These are phyloP conservation scores for Erysimum pusillum DNA, from an alignment of 441 rosid species.

Conservation along the genomic window DNA sequence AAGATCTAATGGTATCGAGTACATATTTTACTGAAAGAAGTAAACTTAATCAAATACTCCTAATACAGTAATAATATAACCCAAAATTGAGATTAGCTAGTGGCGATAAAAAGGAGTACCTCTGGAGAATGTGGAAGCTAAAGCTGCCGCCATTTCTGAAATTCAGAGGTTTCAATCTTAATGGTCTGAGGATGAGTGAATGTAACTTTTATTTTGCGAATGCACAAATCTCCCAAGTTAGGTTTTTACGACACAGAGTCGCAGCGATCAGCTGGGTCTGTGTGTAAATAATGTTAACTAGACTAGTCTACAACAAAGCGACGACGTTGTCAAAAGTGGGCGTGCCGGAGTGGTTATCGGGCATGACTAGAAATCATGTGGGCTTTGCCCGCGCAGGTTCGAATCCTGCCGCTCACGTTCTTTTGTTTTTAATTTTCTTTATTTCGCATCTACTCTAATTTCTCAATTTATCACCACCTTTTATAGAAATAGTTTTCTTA, in stretches of 20 bases:
- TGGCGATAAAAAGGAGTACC: slow-evolving; percentile 14
- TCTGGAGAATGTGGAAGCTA: slow-evolving; percentile 39
- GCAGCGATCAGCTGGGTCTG: not conserved
- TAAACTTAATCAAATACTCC: not conserved
- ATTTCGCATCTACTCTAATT: not conserved
- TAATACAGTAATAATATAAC: not conserved
- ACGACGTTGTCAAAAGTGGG: too few relatives aligned
- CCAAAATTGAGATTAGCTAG: not conserved
- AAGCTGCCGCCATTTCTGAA: slow-evolving; percentile 46
- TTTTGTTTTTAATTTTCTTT: not conserved
- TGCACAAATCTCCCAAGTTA: slow-evolving; percentile 1
- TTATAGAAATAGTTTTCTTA: not conserved
- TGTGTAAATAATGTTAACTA: not conserved
- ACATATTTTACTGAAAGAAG: not conserved
- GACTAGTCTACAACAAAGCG: too few relatives aligned
- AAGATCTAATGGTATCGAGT: slow-evolving; percentile 1
- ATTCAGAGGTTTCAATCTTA: not conserved
- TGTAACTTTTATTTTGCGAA: not conserved
- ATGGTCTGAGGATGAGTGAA: slow-evolving; percentile 17
- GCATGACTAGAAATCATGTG: slow-evolving; percentile 98
- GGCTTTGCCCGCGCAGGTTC: slow-evolving; percentile 98
- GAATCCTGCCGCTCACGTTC: slow-evolving; percentile 89
- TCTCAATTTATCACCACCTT: not conserved
- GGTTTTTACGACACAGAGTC: slow-evolving; percentile 4
- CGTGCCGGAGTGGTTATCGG: slow-evolving; percentile 84